These are phyloP conservation scores for Naegleria fowleri DNA, from an alignment of 208 protist genomes.

Conservation along the genomic window DNA sequence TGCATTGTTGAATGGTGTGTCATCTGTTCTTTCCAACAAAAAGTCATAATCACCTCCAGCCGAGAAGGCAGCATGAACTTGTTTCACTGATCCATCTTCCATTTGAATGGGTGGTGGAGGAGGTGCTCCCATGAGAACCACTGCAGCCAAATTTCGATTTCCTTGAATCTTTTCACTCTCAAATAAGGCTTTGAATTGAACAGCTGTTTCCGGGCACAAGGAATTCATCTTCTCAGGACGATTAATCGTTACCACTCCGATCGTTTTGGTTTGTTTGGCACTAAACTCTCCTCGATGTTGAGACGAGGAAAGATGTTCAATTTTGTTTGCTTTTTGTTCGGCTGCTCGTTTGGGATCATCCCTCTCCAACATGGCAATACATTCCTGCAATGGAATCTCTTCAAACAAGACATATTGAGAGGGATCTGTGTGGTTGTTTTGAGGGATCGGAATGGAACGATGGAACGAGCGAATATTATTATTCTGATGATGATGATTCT, in stretches of 20 bases:
- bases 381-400: neutral
- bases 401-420: neutral
- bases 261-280: neutral
- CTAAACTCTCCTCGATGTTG: neutral
- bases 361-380: neutral
- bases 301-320: too few species aligned
- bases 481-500: too few species aligned
- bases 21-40: constrained; percentile 39
- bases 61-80: constrained; percentile 41
- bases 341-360: too few species aligned
- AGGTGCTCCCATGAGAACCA: neutral
- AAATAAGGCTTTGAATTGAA: neutral
- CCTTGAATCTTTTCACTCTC: neutral
- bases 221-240: neutral
- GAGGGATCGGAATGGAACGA: too few species aligned
- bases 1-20: constrained; percentile 19
- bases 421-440: neutral
- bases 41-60: constrained; percentile 61
- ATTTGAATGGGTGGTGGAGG: neutral
- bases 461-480: too few species aligned
- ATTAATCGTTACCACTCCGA: neutral
- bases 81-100: neutral
- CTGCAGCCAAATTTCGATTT: neutral
- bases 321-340: too few species aligned
- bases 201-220: neutral